These are phyloP conservation scores for Cerrena zonata DNA, from an alignment of 1,284 basidiomycete species.

Conservation along the genomic window DNA sequence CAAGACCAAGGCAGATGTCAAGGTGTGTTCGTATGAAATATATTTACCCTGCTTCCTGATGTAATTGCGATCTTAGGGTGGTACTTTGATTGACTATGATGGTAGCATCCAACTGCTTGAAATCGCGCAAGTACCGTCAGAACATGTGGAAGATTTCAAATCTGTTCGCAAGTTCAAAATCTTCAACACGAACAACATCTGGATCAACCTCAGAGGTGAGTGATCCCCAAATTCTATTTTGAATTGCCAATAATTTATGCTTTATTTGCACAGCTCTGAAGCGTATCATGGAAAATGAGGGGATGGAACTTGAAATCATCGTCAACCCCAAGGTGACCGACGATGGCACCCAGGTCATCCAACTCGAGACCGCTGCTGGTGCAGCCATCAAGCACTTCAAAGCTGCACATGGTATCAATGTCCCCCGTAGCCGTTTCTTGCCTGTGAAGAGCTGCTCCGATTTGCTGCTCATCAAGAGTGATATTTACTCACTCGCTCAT, in stretches of 20 bases:
- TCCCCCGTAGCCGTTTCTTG: conserved; percentile 94
- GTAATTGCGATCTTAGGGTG: conserved; percentile 46
- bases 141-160: conserved; percentile 98
- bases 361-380: conserved; percentile 97
- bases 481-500: conserved; percentile 93
- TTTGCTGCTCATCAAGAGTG: conserved; percentile 91
- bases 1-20: conserved; percentile 99
- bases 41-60: conserved; percentile 11
- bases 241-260: no score
- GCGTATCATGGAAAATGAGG: conserved; percentile 87
- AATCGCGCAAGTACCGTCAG: conserved; percentile 96
- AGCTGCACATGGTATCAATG: conserved; percentile 94
- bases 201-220: conserved; percentile 83
- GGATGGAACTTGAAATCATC: conserved; percentile 89
- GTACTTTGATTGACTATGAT: conserved; percentile 95
- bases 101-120: conserved; percentile 92
- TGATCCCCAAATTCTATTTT: neutral
- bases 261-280: conserved; percentile 52
- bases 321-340: conserved; percentile 91
- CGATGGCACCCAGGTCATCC: conserved; percentile 82
- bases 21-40: conserved; percentile 32
- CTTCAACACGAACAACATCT: conserved; percentile 97
- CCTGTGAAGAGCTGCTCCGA: conserved; percentile 92
- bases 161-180: conserved; percentile 91
- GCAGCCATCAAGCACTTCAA: conserved; percentile 97